Conservation (phyloP, 257 asterid genomes). For the Solanum verrucosum region DNA sequence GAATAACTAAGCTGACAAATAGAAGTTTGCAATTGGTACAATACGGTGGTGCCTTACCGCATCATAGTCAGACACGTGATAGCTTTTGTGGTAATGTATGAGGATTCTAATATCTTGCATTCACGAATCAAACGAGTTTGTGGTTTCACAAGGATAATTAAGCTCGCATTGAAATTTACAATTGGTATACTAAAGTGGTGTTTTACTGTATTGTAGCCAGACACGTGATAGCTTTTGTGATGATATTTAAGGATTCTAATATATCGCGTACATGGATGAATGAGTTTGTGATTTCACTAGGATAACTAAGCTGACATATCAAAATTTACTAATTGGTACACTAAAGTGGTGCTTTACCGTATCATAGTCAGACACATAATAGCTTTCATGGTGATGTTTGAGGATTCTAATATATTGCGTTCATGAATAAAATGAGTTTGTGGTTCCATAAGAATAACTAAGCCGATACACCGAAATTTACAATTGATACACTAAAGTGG, state of each 20-base stretch:
- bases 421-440: too few species aligned
- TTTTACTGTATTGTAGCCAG: not conserved
- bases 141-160: too few species aligned
- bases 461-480: not conserved
- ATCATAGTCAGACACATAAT: not conserved
- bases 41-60: not conserved
- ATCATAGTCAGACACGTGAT: not conserved
- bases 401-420: too few species aligned
- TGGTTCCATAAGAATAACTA: too few species aligned
- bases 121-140: too few species aligned
- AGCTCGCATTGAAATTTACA: too few species aligned
- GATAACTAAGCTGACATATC: fast-evolving
- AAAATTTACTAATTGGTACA: too few species aligned
- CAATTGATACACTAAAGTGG: fast-evolving
- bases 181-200: not conserved
- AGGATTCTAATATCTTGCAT: not conserved
- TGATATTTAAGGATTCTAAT: too few species aligned
- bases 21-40: not conserved
- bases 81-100: not conserved
- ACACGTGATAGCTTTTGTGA: too few species aligned
- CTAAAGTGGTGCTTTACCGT: not conserved
- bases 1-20: not conserved
- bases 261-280: too few species aligned
- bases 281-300: too few species aligned
- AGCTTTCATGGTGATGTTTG: fast-evolving